Percentiles rank a stretch among this genome's conserved stretches.
These are phyloP conservation scores for Naegleria fowleri DNA, from an alignment of 208 protist genomes.

Conservation along the genomic window DNA sequence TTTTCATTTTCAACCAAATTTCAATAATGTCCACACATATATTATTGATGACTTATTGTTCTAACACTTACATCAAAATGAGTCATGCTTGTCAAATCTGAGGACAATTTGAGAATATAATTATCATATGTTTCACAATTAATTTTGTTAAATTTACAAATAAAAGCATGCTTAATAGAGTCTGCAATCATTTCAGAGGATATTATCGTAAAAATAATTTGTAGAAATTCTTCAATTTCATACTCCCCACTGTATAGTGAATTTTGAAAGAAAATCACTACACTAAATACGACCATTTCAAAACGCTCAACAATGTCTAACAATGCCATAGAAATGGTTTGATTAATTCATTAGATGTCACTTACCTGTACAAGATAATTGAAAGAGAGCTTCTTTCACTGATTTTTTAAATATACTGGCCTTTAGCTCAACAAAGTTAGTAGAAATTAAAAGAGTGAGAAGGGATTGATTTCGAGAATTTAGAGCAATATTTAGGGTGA, in stretches of 20 bases:
- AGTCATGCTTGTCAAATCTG: not conserved
- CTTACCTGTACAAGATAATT: conserved; percentile 54
- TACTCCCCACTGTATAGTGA: conserved; percentile 15
- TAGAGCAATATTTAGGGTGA: conserved; percentile 86
- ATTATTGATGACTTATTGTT: too few species aligned
- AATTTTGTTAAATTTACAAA: conserved; percentile 71
- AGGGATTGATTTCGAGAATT: conserved; percentile 78
- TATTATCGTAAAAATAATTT: not conserved
- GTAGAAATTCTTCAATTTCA: not conserved
- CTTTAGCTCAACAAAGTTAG: conserved; percentile 85
- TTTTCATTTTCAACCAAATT: not conserved
- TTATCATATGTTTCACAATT: not conserved
- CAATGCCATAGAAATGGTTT: too few species aligned
- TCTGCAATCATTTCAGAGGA: conserved; percentile 66
- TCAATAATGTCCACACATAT: too few species aligned
- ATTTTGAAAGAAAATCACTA: conserved; percentile 63
- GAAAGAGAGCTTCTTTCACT: conserved; percentile 66
- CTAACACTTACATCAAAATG: not conserved
- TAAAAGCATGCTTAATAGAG: conserved; percentile 79
- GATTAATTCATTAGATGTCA: too few species aligned
- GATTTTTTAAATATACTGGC: conserved; percentile 78
- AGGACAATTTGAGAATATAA: not conserved
- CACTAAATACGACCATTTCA: conserved; percentile 67
- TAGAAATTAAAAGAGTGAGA: conserved; percentile 78
- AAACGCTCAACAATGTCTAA: conserved; percentile 78